phyloP scores from a whole-genome alignment of 345 rosid genomes.

The Populus tremula region DNA sequence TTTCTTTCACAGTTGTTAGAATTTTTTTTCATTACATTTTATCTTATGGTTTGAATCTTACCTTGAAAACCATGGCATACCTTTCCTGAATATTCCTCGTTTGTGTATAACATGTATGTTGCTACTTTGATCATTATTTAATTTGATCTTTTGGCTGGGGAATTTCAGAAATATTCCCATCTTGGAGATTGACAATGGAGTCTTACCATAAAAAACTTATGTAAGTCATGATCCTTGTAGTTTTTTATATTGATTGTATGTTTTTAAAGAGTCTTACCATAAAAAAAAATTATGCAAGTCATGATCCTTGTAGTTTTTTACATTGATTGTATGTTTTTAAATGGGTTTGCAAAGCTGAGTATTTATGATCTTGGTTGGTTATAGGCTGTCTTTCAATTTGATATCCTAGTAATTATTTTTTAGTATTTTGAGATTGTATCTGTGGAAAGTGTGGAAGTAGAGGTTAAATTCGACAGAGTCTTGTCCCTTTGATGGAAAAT shows the following conservation, averaged over 20 bases:
- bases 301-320: conserved; percentile 1
- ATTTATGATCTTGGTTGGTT: neutral
- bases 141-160: conserved; percentile 18
- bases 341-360: neutral
- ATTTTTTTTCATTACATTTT: neutral
- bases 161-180: conserved; percentile 57
- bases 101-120: neutral
- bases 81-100: neutral
- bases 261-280: conserved; percentile 36
- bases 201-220: conserved; percentile 39
- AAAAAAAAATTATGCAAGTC: conserved; percentile 45
- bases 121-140: conserved; percentile 4
- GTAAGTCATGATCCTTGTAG: conserved; percentile 39
- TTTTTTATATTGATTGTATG: neutral
- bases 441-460: too few species aligned
- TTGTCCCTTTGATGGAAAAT: neutral
- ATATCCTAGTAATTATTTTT: neutral
- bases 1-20: neutral
- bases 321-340: neutral
- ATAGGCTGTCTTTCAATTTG: neutral
- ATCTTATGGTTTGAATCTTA: neutral
- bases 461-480: neutral
- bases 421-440: too few species aligned
- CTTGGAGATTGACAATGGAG: conserved; percentile 66
- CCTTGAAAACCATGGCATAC: too few species aligned